Evolutionary conservation across 140 eudicot genomes (phyloP), one percentile per base, ranked within the genome.

Genomic region (Stevia rebaudiana): DNA sequence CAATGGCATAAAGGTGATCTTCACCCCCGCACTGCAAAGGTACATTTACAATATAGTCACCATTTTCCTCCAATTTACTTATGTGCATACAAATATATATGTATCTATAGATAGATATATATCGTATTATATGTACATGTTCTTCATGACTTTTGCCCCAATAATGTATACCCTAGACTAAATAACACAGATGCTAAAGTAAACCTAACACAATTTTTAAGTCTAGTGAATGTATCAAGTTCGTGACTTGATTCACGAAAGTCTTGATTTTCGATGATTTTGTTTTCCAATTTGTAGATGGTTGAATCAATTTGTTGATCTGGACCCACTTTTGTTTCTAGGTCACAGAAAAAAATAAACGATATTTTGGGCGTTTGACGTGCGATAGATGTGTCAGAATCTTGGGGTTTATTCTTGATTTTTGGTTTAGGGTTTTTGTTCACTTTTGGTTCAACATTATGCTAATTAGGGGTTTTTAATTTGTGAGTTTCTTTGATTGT

Each of bases 281-380:
- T 53, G 52, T 19, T 30, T 31, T 52, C 44, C 60, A 42, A 31
- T 68, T 36, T 50, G 62, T 63, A 44, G 71, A 72, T 44, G 79
- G 75, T 77, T 74, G 61, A 65, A 62, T 53, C 52, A 69, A 51
- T 69, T 66, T 76, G 72, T 81, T 74, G 76, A 63, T 75, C 77
- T 75, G 84, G 82, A 65, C 88, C 80, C 88, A 79, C 80, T 16
- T 67, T 76, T 74, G 55, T 65, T 78, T 74, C 75, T 78, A 75
- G 81, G 82, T 80, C 77, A 68, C 80, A 36, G 59, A 61, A 50
- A 67, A 46, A 31, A 51, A 35, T 6, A 6, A 58, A 9, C 11
- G 28, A 22, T 11, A 35, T 24, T 58, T 13, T 24, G 68, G 33
- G 68, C n/a, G 60, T 69, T 69, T 69, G 19, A 63, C 77, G 33